Evolutionary conservation across 305 asterid species (phyloP), one percentile per base, ranked within the genome.

Genomic region (Fraxinus sp.): DNA sequence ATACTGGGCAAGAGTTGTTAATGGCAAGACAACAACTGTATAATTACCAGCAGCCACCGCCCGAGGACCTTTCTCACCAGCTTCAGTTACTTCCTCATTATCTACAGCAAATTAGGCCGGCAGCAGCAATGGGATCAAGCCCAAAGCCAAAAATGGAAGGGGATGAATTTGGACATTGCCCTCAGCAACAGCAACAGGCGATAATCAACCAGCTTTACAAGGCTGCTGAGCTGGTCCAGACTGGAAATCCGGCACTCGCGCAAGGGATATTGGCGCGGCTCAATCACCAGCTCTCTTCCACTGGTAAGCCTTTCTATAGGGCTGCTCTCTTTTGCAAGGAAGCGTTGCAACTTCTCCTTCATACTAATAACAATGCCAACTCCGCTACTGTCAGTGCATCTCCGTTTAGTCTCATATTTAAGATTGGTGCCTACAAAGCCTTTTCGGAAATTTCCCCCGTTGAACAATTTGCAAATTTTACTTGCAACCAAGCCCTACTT

Each of bases 231-330:
- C 88, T 91, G 88, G 89, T 93, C 90, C 98, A 94, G 86, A 83
- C 93, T 2, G 98, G 97, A 82, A 93, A 94, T 81, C 88, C 91
- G 18, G 90, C 85, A 84, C 98, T 90, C 89, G 91, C 94, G 93
- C 95, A 94, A 89, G 94, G 89, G 99, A 96, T 96, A 96, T 96
- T 96, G 99, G 98, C 99, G 98, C 99, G 99, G 99, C 99, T 96
- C 99, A 96, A 96, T 96, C 99, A 85, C 92, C 98, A 90, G 89
- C 92, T 93, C 88, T 91, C 99, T 85, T 97, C 98, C 39, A 88
- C 89, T 77, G 98, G 97, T 62, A 96, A 94, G 93, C 98, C 99
- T 86, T 94, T 94, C 84, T 85, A 85, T 26, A 86, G 98, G 95
- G 98, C 98, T 83, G 94, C 99, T 87, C 92, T 93, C 82, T 94